Conservation (phyloP, 2,329 filamentous ascomycete genomes). For the Fonsecaea multimorphosa region DNA sequence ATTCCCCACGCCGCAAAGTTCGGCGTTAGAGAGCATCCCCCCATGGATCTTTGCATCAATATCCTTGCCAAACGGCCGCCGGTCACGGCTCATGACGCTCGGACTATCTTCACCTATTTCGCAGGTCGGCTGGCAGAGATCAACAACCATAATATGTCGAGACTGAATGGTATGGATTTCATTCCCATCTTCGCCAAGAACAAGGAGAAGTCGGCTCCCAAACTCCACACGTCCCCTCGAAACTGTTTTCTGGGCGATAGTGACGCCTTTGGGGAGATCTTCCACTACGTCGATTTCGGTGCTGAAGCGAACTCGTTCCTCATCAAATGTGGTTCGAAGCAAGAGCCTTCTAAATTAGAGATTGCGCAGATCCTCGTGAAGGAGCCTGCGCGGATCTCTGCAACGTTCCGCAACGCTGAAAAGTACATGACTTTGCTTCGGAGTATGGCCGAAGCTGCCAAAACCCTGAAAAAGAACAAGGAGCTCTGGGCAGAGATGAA, state of each 20-base stretch:
- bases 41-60: slow-evolving; percentile 76
- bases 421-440: slow-evolving; percentile 86
- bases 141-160: slow-evolving; percentile 63
- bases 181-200: slow-evolving; percentile 65
- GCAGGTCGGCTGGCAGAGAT: slow-evolving; percentile 77
- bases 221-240: slow-evolving; percentile 69
- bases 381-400: slow-evolving; percentile 81
- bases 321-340: slow-evolving; percentile 85
- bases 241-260: slow-evolving; percentile 79
- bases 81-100: slow-evolving; percentile 67
- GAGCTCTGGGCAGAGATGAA: slow-evolving; percentile 78
- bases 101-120: slow-evolving; percentile 81
- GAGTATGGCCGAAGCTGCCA: slow-evolving; percentile 75
- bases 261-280: slow-evolving; percentile 82
- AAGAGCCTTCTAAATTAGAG: slow-evolving; percentile 85
- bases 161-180: slow-evolving; percentile 69
- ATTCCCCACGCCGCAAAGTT: slow-evolving; percentile 82
- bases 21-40: slow-evolving; percentile 81
- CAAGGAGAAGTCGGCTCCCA: slow-evolving; percentile 47
- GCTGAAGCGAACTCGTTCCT: slow-evolving; percentile 85
- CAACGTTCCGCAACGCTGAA: slow-evolving; percentile 77
- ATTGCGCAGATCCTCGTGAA: slow-evolving; percentile 81
- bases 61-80: slow-evolving; percentile 76
- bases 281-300: slow-evolving; percentile 96
- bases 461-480: slow-evolving; percentile 76